These are phyloP conservation scores for Aegilops umbellulata DNA, from an alignment of 176 grass and related monocot genomes.

Conservation along the genomic window DNA sequence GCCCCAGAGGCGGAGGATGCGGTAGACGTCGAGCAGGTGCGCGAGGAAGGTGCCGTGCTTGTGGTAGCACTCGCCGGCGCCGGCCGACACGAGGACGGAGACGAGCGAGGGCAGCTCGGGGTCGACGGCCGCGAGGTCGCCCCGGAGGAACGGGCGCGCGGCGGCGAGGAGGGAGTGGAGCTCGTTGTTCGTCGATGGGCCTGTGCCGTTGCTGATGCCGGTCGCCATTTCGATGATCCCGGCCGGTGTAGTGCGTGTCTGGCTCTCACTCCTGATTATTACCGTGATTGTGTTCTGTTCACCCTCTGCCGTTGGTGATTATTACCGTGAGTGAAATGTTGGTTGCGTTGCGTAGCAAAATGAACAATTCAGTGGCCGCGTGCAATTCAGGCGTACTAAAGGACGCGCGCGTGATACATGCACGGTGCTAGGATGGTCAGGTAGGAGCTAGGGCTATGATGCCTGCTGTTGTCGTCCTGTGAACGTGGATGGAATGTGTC, in stretches of 20 bases:
- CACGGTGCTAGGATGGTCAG: too few species aligned
- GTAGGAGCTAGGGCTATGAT: too few species aligned
- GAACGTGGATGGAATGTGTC: background rate
- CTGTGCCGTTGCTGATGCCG: background rate
- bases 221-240: background rate
- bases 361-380: too few species aligned
- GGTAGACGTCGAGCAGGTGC: constrained; percentile 63
- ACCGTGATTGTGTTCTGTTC: too few species aligned
- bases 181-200: background rate
- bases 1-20: constrained; percentile 60
- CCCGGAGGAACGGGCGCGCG: constrained; percentile 62
- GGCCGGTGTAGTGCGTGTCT: background rate
- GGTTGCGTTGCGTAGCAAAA: too few species aligned
- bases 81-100: constrained; percentile 43
- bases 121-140: constrained; percentile 45
- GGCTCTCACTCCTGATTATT: too few species aligned
- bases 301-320: too few species aligned
- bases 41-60: constrained; percentile 88
- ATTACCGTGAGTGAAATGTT: too few species aligned
- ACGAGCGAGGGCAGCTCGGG: constrained; percentile 52
- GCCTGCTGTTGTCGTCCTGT: background rate
- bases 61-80: constrained; percentile 86
- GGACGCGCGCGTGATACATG: too few species aligned
- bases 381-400: too few species aligned
- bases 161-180: constrained; percentile 21